Evolutionary conservation across 352 stramenopile genomes (phyloP), one percentile per base, ranked within the genome.

Genomic region (Pythium dissotocum): DNA sequence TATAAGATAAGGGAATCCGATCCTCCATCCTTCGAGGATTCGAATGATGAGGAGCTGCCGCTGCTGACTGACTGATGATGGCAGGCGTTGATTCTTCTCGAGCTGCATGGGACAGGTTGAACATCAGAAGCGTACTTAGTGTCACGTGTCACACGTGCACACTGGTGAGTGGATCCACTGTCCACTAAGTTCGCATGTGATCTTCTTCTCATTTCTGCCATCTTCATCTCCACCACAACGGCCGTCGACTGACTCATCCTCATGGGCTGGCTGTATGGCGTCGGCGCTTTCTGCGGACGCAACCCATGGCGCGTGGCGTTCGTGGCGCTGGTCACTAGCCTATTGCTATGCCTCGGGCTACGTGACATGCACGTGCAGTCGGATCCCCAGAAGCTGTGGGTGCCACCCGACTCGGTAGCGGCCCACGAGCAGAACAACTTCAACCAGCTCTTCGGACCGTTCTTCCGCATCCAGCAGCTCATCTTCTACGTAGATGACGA

Each of bases 401-500:
- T 96, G 48, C 70, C 88, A 46, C 85, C 84, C 0, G 60, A 73
- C 63, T 91, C 79, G 52, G 73, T 79, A 35, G 83, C 88, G 2
- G 80, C 82, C 28, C 71, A 63, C 32, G 85, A 96, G 55, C 85
- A 96, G 64, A 53, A 26, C 65, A 82, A 76, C 72, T 94, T 96
- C 76, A 79, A 94, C 69, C 70, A 80, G 63, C 80, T 91, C 60
- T 96, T 96, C 69, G 78, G 80, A 26, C 83, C 88, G 44, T 96
- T 96, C 76, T 96, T 93, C 73, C 86, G 88, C 76, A 77, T 96
- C 60, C 65, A 96, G 66, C 88, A 96, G 63, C 77, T 96, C 70
- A 93, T 96, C 63, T 94, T 96, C 62, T 91, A 89, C 75, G 74
- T 80, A 1, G 75, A 72, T 26, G 13, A 46, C 24, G 54, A 60